Evolutionary conservation across 2,329 filamentous ascomycete species (phyloP), one percentile per base, ranked within the genome.

Genomic region (Trichoderma atroviride): DNA sequence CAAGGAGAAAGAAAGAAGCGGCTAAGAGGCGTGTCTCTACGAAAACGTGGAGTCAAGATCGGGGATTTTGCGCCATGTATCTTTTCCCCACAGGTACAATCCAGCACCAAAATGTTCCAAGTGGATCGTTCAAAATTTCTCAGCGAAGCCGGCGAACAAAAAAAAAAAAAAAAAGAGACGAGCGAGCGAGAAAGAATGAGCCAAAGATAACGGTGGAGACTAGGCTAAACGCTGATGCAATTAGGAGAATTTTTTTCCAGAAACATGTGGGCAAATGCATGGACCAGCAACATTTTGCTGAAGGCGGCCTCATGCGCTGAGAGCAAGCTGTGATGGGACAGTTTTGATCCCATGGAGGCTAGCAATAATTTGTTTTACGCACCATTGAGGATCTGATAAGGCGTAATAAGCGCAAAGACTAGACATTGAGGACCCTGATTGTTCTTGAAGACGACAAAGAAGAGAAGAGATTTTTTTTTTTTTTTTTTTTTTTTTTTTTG

Each of bases 201-300:
- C 19, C 19, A 40, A 43, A 60, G 65, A 68, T 68, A 68, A 68
- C 65, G 58, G 65, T 60, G 65, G 65, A n/a, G 16, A 43, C 40
- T 5, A n/a, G 67, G 33, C 37, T 35, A 35, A 35, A 22, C 50
- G 22, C 47, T 69, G 65, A 68, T 68, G 65, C 65, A 68, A 61
- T 68, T 68, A 68, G 65, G 57, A 68, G 65, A 68, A 68, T 68
- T 68, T 68, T 68, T 68, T 61, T 68, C 57, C 65, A 68, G 65
- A 68, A 68, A 50, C 56, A 68, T 68, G 65, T 60, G 65, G 65
- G 65, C 65, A 68, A 56, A 61, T 16, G 65, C 65, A 61, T 68
- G 65, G 65, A 56, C 65, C 65, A 60, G 57, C 31, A 53, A 53
- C 31, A 27, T 31, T 24, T n/a, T 58, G 33, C 33, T 35, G 11